Base-by-base conservation (phyloP, 169 alveolate genomes). In the Plasmodium chabaudi region DNA sequence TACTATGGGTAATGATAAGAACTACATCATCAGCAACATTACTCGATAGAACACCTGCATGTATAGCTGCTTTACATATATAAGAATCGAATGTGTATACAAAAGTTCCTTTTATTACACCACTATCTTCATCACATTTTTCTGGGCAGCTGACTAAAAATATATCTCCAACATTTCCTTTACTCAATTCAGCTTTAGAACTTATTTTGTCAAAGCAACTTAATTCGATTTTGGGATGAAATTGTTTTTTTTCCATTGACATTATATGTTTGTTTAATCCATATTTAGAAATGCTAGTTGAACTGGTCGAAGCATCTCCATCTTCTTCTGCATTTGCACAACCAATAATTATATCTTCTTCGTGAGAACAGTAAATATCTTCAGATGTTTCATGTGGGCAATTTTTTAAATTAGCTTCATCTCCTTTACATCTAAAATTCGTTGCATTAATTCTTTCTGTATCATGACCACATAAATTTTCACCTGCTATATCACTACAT, bases 1-100 rank as follows among this genome's bases (percentile, higher is more conserved):
- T 82, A 34, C 25, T 87, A 72, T 72, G 93, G 0, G 73, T 67
- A 56, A 92, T 72, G 53, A 74, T 77, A 13, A 93, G 87, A 59
- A 92, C 89, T 9, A 89, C 70, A 19, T 93, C 88, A 46, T 92
- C 94, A 17, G 96, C 95, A 15, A 95, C 96, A 3, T 77, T 67
- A 44, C 74, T 71, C 5, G 87, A 79, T 12, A 96, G 60, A 17
- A 93, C 96, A 5, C 98, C 98, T 44, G 97, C 94, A 57, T 96
- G 98, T 55, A 95, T 93, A n/a, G 98, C 98, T 6, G 98, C 97
- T 88, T 96, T 95, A 90, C 98, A 96, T 19, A 96, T 96, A 88
- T 96, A 92, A 10, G 97, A 95, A 63, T 96, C 98, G 19, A 93
- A 96, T 9, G 98, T 95, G 82, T 96, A 96, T 34, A 96, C 82